Conservation (phyloP, 192 early-diverging fungal species). For the Fimicolochytrium jonesii region DNA sequence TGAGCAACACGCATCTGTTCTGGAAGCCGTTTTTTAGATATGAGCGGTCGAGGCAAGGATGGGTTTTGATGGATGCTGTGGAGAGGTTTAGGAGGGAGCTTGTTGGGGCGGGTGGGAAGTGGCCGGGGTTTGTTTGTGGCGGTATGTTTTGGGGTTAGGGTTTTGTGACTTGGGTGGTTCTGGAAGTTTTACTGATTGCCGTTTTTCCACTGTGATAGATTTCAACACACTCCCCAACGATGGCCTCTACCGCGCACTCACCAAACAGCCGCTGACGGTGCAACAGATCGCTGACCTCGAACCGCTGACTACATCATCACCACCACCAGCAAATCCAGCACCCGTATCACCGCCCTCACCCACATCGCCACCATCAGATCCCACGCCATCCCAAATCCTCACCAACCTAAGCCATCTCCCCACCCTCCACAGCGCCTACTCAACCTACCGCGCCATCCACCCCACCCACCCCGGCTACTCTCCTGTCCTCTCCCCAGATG, state of each 20-base stretch:
- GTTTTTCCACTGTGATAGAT: too few species aligned
- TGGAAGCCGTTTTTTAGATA: constrained; percentile 35
- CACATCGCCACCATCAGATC: background rate
- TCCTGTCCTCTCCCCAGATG: too few species aligned
- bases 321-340: too few species aligned
- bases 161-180: too few species aligned
- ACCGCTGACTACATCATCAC: background rate
- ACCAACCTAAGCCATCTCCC: constrained; percentile 2
- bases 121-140: constrained; percentile 31
- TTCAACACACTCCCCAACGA: constrained; percentile 13
- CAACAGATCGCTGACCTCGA: constrained; percentile 5
- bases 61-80: constrained; percentile 28
- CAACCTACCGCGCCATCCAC: constrained; percentile 22
- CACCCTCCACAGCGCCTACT: constrained; percentile 16
- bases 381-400: background rate
- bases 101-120: background rate
- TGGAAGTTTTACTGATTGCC: too few species aligned
- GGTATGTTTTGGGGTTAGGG: constrained; percentile 25
- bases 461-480: background rate
- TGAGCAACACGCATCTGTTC: constrained; percentile 41
- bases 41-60: constrained; percentile 32
- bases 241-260: constrained; percentile 20
- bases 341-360: background rate
- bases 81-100: background rate
- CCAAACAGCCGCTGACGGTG: constrained; percentile 12